These are phyloP conservation scores for Vigna unguiculata DNA, from an alignment of 306 rosid species.

Conservation along the genomic window DNA sequence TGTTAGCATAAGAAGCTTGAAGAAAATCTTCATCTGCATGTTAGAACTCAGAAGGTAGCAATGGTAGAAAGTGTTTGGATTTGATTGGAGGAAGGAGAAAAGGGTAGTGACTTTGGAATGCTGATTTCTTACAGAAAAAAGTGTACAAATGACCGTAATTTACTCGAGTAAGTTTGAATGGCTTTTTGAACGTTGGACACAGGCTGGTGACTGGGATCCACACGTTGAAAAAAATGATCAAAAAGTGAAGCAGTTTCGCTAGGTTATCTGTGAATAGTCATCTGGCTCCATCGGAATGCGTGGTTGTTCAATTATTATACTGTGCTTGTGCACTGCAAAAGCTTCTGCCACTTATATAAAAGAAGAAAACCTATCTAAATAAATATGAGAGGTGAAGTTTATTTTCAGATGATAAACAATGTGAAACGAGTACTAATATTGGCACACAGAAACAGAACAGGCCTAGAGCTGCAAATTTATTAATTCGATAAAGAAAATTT, in stretches of 20 bases:
- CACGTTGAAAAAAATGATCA: conserved; percentile 43
- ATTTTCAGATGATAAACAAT: not conserved
- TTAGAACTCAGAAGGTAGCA: not conserved
- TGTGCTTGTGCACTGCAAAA: not conserved
- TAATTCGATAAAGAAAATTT: too few relatives aligned
- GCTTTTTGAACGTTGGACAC: conserved; percentile 55
- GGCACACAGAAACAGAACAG: too few relatives aligned
- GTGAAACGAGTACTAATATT: not conserved
- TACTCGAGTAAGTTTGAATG: conserved; percentile 46
- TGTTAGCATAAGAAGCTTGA: conserved; percentile 38
- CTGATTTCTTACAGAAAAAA: conserved; percentile 24
- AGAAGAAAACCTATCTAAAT: too few relatives aligned
- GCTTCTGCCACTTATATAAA: not conserved
- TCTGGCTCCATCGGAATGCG: conserved; percentile 43
- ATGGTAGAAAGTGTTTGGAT: conserved; percentile 18
- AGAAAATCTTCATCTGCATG: conserved; percentile 41
- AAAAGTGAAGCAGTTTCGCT: conserved; percentile 34
- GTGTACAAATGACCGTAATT: conserved; percentile 46
- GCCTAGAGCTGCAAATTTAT: too few relatives aligned
- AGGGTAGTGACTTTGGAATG: conserved; percentile 16
- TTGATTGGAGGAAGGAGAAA: conserved; percentile 5
- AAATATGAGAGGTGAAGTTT: too few relatives aligned
- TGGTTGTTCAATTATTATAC: conserved; percentile 14
- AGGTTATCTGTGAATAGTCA: conserved; percentile 3
- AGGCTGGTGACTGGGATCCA: conserved; percentile 61